Base-by-base conservation (phyloP, 371 early-diverging fungal species). In the Mortierella sp. region DNA sequence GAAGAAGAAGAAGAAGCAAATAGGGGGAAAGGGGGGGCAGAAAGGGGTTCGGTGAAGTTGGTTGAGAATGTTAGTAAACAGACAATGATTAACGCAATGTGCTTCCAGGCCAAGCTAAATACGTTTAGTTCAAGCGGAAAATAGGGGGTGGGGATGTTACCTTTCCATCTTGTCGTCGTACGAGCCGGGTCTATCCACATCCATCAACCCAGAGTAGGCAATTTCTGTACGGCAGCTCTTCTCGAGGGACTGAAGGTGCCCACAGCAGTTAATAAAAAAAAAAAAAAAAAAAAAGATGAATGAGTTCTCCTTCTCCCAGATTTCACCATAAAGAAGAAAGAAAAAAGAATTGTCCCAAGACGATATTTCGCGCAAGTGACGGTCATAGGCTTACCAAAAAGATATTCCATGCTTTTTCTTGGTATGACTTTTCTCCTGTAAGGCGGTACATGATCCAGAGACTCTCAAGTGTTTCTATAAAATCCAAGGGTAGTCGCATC, bases 331-430 rank as follows among this genome's bases (percentile, higher is more conserved):
- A 37, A 37, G 37, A 5, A 37, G 9, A 37, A 37, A 5, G 9
- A 37, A 37, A 37, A 2, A 50, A 50, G 14, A n/a, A n/a, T n/a
- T n/a, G n/a, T n/a, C n/a, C n/a, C n/a, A n/a, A n/a, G n/a, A n/a
- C n/a, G n/a, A n/a, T n/a, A n/a, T n/a, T n/a, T n/a, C n/a, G n/a
- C n/a, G n/a, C n/a, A n/a, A 12, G 45, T 44, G 23, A 2, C n/a
- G 18, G 57, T n/a, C n/a, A n/a, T n/a, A n/a, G n/a, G 53, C n/a
- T n/a, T 68, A 74, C 74, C 73, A 86, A 71, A 71, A 92, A 91
- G 46, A 93, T 91, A 29, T 89, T 82, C 91, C 91, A 92, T 3
- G 91, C 93, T 72, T 90, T 87, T 65, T 92, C 92, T 74, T 92
- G 90, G 56, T 90, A 95, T 60, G 84, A 88, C 44, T 77, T 84